phyloP scores from a whole-genome alignment of 208 protist species.

The Lotmaria passim region DNA sequence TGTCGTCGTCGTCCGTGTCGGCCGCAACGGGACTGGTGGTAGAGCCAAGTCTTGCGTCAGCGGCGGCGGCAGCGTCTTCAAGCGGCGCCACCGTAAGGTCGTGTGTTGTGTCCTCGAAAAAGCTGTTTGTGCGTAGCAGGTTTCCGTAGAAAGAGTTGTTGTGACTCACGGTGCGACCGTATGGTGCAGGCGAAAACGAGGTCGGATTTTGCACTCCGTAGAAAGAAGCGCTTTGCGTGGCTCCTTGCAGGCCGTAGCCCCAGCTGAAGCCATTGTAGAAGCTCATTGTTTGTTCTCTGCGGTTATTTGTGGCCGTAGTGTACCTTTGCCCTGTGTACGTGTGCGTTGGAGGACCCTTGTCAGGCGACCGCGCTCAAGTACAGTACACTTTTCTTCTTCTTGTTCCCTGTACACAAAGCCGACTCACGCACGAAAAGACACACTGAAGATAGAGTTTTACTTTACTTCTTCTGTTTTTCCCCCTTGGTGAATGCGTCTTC shows the following conservation, averaged over 20 bases:
- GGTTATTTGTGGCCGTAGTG: background rate
- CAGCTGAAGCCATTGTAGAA: conserved; percentile 7
- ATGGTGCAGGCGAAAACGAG: background rate
- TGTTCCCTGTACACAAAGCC: background rate
- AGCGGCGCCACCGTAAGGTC: no score
- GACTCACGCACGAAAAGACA: no score
- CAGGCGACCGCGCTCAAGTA: no score
- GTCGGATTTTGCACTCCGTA: conserved; percentile 5
- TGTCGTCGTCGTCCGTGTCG: background rate
- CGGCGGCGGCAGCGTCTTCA: background rate
- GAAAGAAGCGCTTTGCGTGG: conserved; percentile 14
- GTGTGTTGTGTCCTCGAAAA: background rate
- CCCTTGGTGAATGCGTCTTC: no score
- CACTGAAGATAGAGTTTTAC: no score
- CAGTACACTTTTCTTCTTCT: background rate
- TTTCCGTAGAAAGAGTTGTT: background rate
- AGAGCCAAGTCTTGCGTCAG: no score
- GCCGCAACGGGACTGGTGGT: background rate
- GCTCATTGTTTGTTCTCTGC: conserved; percentile 18
- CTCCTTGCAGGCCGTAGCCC: conserved; percentile 10
- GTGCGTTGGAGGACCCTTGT: background rate
- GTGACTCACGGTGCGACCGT: background rate
- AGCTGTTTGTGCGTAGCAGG: background rate
- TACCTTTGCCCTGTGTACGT: no score
- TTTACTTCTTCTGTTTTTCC: no score